Evolutionary conservation across 1,284 basidiomycete genomes (phyloP).

Genomic region (Pseudozyma sp.): DNA sequence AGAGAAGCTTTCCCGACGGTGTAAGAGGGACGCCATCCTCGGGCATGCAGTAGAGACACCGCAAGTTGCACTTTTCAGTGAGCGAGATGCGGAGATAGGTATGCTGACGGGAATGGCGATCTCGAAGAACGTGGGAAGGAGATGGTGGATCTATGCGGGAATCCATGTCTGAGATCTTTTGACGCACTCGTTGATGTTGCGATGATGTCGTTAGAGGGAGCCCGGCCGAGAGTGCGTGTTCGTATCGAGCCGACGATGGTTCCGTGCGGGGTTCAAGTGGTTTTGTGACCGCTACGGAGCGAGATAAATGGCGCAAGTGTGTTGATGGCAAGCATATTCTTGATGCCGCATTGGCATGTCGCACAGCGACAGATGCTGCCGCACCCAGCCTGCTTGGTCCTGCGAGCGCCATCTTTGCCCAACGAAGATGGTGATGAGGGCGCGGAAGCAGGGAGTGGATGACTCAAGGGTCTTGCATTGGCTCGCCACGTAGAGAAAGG

Average conservation of each 20-base stretch:
- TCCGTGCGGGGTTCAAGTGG: conserved; percentile 7
- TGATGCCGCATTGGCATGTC: background rate
- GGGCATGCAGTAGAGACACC: conserved; percentile 93
- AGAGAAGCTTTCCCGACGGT: conserved; percentile 77
- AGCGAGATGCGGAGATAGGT: conserved; percentile 86
- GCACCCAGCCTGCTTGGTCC: conserved; percentile 26
- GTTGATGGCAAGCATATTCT: background rate
- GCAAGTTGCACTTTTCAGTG: conserved; percentile 86
- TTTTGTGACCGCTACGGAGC: conserved; percentile 7
- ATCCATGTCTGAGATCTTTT: conserved; percentile 40
- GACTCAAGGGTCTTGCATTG: background rate
- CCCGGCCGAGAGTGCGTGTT: background rate
- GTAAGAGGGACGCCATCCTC: conserved; percentile 82
- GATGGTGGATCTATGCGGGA: conserved; percentile 15
- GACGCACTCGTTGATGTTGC: conserved; percentile 25
- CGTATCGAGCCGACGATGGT: background rate
- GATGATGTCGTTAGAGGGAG: conserved; percentile 1
- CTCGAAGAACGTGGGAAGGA: conserved; percentile 39
- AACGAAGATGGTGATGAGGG: background rate
- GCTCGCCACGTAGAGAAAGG: background rate
- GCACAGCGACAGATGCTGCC: background rate
- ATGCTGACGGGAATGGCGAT: conserved; percentile 71
- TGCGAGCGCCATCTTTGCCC: conserved; percentile 18
- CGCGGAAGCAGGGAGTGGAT: background rate
- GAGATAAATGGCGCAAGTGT: conserved; percentile 13